Base-by-base conservation (phyloP, 2,329 filamentous ascomycete species). In the Botrytis sinoallii region DNA sequence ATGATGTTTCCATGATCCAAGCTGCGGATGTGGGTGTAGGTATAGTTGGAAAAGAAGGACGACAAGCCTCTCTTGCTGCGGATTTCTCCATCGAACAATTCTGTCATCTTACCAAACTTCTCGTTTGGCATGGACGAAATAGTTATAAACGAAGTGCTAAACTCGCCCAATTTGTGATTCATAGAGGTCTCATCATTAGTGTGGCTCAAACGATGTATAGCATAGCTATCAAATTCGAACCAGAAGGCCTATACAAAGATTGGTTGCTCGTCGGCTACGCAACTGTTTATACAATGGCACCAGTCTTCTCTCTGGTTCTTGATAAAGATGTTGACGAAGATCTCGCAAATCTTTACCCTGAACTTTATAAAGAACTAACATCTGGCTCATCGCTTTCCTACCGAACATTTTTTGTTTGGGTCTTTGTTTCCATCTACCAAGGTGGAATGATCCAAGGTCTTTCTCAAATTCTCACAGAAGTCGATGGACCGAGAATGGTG, bases 1-100 rank as follows among this genome's bases (percentile, higher is more conserved):
- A 99, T 83, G 97, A 99, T 82, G 96, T 99, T 8, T 95, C 92
- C 78, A 99, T 99, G 96, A 99, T 99, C 78, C 96, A 98, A 85
- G 95, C 96, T 12, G 96, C 97, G 0, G 96, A 99, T 80, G 95
- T 99, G 0, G 97, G 97, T 75, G 95, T 99, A 40, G 96, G 96
- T 75, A 99, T 99, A 75, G 96, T 98, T 0, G 96, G 96, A 75
- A 99, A 99, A 85, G 96, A 99, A 85, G 96, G 96, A 48, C 90
- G 93, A 35, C 96, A 99, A 85, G 96, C 96, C 52, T 96, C 92
- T 80, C 87, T 99, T 65, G 97, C 97, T 0, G 97, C 96, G 18
- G 96, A 99, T 82, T 99, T 99, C 83, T 96, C 92, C 74, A 97
- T 99, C 78, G 93, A 94, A 75, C 95, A 98, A 79, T 99, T 99